Evolutionary conservation across 306 rosid species (phyloP), one percentile per base, ranked within the genome.

Genomic region (Ziziphus jujuba): DNA sequence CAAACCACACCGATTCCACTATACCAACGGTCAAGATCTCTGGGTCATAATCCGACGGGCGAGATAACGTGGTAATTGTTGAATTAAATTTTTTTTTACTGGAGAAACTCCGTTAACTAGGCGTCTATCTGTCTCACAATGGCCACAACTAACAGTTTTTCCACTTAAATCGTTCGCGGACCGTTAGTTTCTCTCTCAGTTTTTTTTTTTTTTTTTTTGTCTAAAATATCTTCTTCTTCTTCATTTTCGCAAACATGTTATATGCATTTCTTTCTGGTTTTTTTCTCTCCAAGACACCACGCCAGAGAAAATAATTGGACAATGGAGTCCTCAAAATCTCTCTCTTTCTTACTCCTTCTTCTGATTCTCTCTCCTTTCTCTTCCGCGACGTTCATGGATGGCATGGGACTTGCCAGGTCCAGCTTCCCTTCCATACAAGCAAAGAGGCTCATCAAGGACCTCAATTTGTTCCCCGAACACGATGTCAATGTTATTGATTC

Each of bases 381-480:
- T 47, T 62, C 84, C 54, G 75, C 74, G 53, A 65, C 57, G 31
- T 65, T 62, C 53, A 0, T 31, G 16, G 85, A 63, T 1, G 73
- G 73, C 48, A 55, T 63, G 15, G 62, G 55, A 3, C 56, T 73
- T 20, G 34, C 59, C 23, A 63, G 76, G 23, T 81, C 85, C 61
- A 70, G 77, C 58, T 78, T 77, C 63, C 84, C 86, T 0, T 58
- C 89, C 31, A 61, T 71, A 2, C 81, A 84, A 60, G 89, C 85
- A 5, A 59, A 80, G 75, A 69, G 82, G 71, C 81, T 91, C 6
- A 87, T 92, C 73, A 66, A 80, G 8, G 87, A 72, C 53, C 84
- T 92, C 50, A 92, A 92, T 60, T 82, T 92, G 58, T 92, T 89
- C 66, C 98, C 98, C 23, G 54, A 69, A 2, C 45, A 65, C 6